Base-by-base conservation (phyloP, 768 basidiomycete genomes). In the Suillus sp. region DNA sequence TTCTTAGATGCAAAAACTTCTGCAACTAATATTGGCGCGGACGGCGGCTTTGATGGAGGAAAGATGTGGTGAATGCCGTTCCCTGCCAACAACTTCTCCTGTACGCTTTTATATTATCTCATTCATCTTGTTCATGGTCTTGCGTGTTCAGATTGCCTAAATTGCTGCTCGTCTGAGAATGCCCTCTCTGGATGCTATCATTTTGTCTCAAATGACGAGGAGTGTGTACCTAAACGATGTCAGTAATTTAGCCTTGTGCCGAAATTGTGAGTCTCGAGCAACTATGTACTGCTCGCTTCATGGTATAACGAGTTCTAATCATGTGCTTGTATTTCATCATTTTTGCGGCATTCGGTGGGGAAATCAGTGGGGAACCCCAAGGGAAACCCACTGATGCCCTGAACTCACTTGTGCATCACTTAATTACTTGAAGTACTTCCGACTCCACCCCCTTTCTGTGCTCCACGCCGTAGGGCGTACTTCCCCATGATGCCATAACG, bases 1-100 rank as follows among this genome's bases (percentile, higher is more conserved):
- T 99, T 99, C 82, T 80, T 98, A 69, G 96, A 99, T 74, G 95
- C 96, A 22, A 96, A 95, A 73, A 89, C 91, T 0, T 85, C 83
- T 62, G 88, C 88, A n/a, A 71, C 74, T 27, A 79, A 83, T 65
- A 86, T 87, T 40, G 75, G 76, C 66, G 81, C 75, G 18, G 72
- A 74, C 30, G 78, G 75, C 4, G 74, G 76, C 30, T 78, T 74
- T 59, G 68, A 73, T 45, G 77, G 78, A 22, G 68, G 77, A 2
- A 65, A 68, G 38, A 67, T 72, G 71, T 74, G 64, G 78, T 61
- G 32, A 6, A 18, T 65, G 27, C 27, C 48, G 64, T 60, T 48
- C 58, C 48, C 62, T 66, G 22, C 61, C 45, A 30, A 27, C 5
- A 18, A 18, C 56, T 40, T 40, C 25, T 57, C 22, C 18, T 7